Evolutionary conservation across 2,329 filamentous ascomycete genomes (phyloP), one percentile per base, ranked within the genome.

Genomic region (Aureobasidium sp.): DNA sequence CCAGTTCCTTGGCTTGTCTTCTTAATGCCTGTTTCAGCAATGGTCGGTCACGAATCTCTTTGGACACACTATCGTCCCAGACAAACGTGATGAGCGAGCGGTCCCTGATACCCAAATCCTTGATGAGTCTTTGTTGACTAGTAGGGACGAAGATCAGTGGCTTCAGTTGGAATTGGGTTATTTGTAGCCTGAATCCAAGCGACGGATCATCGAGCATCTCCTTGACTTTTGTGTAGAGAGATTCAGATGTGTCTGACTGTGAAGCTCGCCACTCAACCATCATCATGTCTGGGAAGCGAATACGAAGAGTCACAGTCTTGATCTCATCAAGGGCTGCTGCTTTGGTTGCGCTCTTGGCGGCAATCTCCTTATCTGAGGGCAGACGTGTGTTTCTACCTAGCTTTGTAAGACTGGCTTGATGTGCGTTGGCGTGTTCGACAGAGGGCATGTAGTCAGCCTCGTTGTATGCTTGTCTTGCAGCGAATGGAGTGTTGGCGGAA

Each of bases 231-330:
- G 79, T 77, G 74, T 97, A 91, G 1, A 99, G 78, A 55, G 83
- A 82, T 3, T 81, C 79, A 1, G 87, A 88, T 0, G 89, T 91
- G 59, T 92, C 87, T 1, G 78, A 72, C 25, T 85, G 84, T 1
- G 80, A 81, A 66, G 95, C 85, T n/a, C 80, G 82, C 76, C 87
- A 87, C 57, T 91, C 84, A 36, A 91, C 84, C 59, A 87, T 86
- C 62, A 86, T 89, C 67, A 92, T 89, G 71, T 97, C 92, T 0
- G 93, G 93, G 67, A 97, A 92, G 30, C 92, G 88, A 53, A 97
- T 83, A 66, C 89, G 91, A 65, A 97, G 81, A 32, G 85, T 81
- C 36, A 96, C 83, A 36, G 84, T 83, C 55, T 83, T 84, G 63
- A 92, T 81, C 5, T 83, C 81, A 5, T 86, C 82, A 1, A 91